Percentiles rank a stretch among this genome's conserved stretches.
Evolutionary conservation across 1,284 basidiomycete species (phyloP).

Genomic region (Rhodotorula sp.): DNA sequence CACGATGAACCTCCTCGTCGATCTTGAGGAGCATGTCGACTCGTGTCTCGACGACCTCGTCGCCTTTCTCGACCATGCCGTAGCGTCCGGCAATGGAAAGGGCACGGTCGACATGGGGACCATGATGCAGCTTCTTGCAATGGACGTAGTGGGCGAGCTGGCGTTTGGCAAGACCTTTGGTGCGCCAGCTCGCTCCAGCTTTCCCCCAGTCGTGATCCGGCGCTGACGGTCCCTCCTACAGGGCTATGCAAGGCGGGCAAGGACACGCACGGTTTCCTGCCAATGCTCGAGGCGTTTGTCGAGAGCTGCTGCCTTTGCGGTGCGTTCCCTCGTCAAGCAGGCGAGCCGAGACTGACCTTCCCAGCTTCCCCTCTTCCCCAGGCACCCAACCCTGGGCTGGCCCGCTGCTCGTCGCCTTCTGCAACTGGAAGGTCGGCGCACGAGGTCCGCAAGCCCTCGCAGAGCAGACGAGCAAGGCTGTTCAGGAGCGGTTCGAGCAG

Average conservation of each 20-base stretch:
- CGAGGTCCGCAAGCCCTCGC: not conserved
- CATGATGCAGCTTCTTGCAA: conserved; percentile 1
- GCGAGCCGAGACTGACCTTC: not conserved
- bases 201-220: too few species aligned
- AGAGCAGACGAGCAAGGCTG: not conserved
- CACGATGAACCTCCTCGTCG: conserved; percentile 1
- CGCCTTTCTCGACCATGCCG: not conserved
- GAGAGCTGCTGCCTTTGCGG: not conserved
- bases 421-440: not conserved
- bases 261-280: not conserved
- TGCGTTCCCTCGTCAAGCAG: not conserved
- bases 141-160: conserved; percentile 6
- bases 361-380: not conserved
- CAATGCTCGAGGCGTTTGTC: conserved; percentile 2
- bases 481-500: not conserved
- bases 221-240: not conserved
- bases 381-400: conserved; percentile 3
- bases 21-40: conserved; percentile 7
- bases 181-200: not conserved
- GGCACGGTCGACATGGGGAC: conserved; percentile 1
- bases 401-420: not conserved
- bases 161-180: not conserved
- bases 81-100: not conserved
- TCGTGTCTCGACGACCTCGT: conserved; percentile 1
- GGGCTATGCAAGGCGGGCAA: conserved; percentile 2